Conservation (phyloP, 1,139 yeast genomes). For the Lodderomyces theae region DNA sequence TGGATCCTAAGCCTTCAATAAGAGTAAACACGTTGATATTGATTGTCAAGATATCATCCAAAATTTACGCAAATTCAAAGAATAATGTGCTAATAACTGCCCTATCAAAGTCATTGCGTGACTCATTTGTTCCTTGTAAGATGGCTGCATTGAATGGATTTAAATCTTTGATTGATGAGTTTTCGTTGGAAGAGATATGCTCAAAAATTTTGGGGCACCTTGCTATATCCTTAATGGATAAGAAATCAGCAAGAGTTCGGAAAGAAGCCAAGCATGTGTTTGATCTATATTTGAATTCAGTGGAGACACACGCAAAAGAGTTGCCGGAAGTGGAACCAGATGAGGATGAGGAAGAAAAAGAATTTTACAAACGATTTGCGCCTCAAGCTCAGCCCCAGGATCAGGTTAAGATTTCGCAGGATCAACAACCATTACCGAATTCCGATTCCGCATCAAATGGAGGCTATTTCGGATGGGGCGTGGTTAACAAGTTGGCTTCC, state of each 20-base stretch:
- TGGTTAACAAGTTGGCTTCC: slow-evolving; percentile 37
- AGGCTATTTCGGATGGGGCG: slow-evolving; percentile 26
- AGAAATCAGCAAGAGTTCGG: slow-evolving; percentile 62
- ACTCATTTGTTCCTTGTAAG: slow-evolving; percentile 74
- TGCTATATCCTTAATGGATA: slow-evolving; percentile 80
- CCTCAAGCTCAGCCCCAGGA: slow-evolving; percentile 12
- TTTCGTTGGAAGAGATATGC: slow-evolving; percentile 75
- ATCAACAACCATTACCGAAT: neutral
- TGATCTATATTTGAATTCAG: slow-evolving; percentile 59
- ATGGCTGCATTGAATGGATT: slow-evolving; percentile 78
- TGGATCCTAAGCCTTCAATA: slow-evolving; percentile 78
- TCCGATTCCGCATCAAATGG: neutral
- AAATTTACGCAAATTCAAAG: slow-evolving; percentile 57
- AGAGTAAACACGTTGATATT: slow-evolving; percentile 82
- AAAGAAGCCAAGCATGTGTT: slow-evolving; percentile 68
- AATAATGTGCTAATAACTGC: slow-evolving; percentile 84
- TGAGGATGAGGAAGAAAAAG: slow-evolving; percentile 32
- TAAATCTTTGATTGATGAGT: slow-evolving; percentile 59
- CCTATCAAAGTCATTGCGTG: slow-evolving; percentile 77
- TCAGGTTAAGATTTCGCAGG: slow-evolving; percentile 7
- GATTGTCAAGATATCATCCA: slow-evolving; percentile 66
- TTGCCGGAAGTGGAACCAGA: slow-evolving; percentile 51
- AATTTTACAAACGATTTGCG: slow-evolving; percentile 33
- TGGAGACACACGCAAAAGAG: slow-evolving; percentile 58
- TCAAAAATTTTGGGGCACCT: slow-evolving; percentile 81